phyloP scores from a whole-genome alignment of 2,329 filamentous ascomycete species.

The Calonectria ilicicola region DNA sequence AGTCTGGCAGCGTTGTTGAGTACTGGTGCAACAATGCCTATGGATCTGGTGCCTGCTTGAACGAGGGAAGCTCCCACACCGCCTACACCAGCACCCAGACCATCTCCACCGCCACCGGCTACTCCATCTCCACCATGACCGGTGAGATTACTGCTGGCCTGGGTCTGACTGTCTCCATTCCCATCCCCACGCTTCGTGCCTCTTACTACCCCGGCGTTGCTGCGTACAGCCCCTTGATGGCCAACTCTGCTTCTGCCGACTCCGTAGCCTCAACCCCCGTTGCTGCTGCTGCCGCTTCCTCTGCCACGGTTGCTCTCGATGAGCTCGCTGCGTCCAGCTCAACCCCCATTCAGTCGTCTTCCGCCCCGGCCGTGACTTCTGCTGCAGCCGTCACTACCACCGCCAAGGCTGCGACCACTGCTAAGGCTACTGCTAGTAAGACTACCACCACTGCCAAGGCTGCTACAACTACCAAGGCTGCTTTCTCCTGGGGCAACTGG shows the following conservation, averaged over 20 bases:
- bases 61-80: slow-evolving; percentile 15
- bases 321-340: slow-evolving; percentile 1
- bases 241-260: neutral
- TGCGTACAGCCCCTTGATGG: slow-evolving; percentile 29
- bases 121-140: slow-evolving; percentile 31
- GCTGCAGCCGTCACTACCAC: neutral
- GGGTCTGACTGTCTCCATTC: slow-evolving; percentile 29
- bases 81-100: slow-evolving; percentile 33
- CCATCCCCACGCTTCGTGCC: slow-evolving; percentile 28
- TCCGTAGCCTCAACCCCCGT: neutral
- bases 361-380: neutral
- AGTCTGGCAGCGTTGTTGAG: slow-evolving; percentile 27
- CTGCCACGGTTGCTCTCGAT: neutral
- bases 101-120: slow-evolving; percentile 13
- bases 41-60: slow-evolving; percentile 30
- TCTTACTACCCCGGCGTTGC: slow-evolving; percentile 32
- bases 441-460: neutral
- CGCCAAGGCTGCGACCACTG: neutral
- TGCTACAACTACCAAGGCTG: neutral
- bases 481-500: neutral
- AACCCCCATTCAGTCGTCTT: neutral
- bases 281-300: neutral
- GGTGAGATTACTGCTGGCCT: slow-evolving; percentile 29
- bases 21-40: slow-evolving; percentile 36
- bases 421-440: too few relatives aligned